phyloP scores from a whole-genome alignment of 2,329 filamentous ascomycete genomes.

The Talaromyces sp. region DNA sequence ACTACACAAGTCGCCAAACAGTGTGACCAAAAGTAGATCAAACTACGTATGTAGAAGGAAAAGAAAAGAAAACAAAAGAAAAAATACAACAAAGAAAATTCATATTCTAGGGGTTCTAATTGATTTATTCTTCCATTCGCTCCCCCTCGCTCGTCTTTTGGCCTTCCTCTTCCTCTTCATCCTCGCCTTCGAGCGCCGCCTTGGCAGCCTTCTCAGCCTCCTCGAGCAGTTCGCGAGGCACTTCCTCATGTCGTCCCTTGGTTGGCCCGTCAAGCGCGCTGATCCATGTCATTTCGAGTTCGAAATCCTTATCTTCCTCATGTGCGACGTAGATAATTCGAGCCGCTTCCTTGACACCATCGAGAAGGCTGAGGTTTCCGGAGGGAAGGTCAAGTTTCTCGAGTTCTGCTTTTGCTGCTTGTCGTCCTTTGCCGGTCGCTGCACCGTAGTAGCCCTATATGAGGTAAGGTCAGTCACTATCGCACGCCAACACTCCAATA shows the following conservation, averaged over 20 bases:
- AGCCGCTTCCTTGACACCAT: constrained; percentile 93
- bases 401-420: constrained; percentile 94
- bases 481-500: neutral
- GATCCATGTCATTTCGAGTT: constrained; percentile 99
- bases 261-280: constrained; percentile 79
- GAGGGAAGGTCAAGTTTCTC: constrained; percentile 90
- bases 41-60: neutral
- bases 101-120: constrained; percentile 14
- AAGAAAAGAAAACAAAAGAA: neutral
- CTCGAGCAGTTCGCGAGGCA: constrained; percentile 82
- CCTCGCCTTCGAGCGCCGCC: constrained; percentile 79
- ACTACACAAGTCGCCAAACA: neutral
- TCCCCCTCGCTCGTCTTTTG: constrained; percentile 56
- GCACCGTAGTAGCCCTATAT: constrained; percentile 86
- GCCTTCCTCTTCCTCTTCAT: constrained; percentile 65
- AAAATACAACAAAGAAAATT: constrained; percentile 14
- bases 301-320: constrained; percentile 99
- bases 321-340: constrained; percentile 96
- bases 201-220: constrained; percentile 92
- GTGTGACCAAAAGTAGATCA: neutral
- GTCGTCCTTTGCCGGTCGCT: constrained; percentile 91
- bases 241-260: constrained; percentile 87
- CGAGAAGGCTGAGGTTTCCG: constrained; percentile 68
- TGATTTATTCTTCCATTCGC: constrained; percentile 79
- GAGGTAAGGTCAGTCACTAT: neutral